These are phyloP conservation scores for Lojkania enalia DNA, from an alignment of 2,329 filamentous ascomycete species.

Conservation along the genomic window DNA sequence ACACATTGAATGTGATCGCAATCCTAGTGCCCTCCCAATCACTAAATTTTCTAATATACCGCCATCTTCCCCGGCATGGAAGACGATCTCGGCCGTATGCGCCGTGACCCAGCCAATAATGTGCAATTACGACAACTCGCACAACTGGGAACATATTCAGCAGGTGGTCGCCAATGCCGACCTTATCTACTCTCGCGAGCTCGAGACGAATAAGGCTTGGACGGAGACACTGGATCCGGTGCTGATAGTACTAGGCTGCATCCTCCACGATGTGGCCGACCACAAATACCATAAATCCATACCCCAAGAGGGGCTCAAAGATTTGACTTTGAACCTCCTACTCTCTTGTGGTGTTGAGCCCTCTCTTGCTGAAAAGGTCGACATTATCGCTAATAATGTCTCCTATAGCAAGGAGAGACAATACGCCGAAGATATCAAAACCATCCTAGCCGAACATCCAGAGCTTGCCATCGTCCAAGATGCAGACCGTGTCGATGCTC, in stretches of 20 bases:
- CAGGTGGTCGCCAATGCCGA: constrained; percentile 71
- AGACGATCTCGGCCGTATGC: no score
- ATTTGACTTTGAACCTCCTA: constrained; percentile 39
- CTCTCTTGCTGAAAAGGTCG: constrained; percentile 64
- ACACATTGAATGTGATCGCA: no score
- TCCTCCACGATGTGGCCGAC: constrained; percentile 77
- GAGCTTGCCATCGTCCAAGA: constrained; percentile 86
- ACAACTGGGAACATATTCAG: constrained; percentile 79
- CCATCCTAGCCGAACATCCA: constrained; percentile 63
- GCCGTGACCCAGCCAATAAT: no score
- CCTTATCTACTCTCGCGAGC: constrained; percentile 59
- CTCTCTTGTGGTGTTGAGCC: constrained; percentile 58
- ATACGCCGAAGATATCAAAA: constrained; percentile 53
- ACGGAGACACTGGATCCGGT: constrained; percentile 50
- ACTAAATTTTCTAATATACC: no score
- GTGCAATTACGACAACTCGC: constrained; percentile 74
- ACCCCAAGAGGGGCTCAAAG: constrained; percentile 3
- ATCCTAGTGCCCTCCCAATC: no score
- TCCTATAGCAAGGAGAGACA: constrained; percentile 73
- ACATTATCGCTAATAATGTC: constrained; percentile 71
- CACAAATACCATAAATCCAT: constrained; percentile 64
- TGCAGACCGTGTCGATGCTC: constrained; percentile 82
- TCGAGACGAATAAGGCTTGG: constrained; percentile 16
- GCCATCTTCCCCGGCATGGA: no score
- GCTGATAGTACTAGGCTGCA: constrained; percentile 65